Evolutionary conservation across 139 green algal genomes (phyloP), one percentile per base, ranked within the genome.

Genomic region (Gonium pectorale): DNA sequence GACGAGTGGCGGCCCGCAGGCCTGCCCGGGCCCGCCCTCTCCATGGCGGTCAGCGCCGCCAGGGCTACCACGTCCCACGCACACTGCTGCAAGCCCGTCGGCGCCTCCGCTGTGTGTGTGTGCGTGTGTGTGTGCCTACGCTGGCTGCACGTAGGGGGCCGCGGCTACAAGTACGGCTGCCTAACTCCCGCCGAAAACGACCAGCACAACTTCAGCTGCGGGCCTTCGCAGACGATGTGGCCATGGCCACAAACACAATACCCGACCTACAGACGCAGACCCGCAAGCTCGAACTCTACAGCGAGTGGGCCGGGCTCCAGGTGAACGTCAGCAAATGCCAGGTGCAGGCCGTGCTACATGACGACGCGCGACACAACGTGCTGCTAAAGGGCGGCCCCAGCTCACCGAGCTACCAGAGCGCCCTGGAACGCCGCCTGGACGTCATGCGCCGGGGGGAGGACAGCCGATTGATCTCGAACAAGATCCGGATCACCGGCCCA

Each of bases 101-200:
- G n/a, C n/a, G n/a, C n/a, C n/a, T n/a, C n/a, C n/a, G n/a, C n/a
- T n/a, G n/a, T n/a, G n/a, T n/a, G n/a, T n/a, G n/a, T n/a, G n/a
- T n/a, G n/a, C n/a, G n/a, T n/a, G n/a, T n/a, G n/a, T n/a, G n/a
- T n/a, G n/a, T n/a, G n/a, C 9, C 52, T 69, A 13, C 52, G 73
- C 17, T 81, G 73, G 73, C 73, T 81, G 7, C 73, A 69, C 15
- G 37, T 11, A 3, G 73, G 73, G 6, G 73, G 73, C 0, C 13
- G 71, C 2, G 71, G 71, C 31, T 80, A 80, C 71, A 33, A 33
- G 22, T 80, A 52, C 51, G 71, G 71, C 2, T 80, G 71, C 51
- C 71, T 80, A 43, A 78, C n/a, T 13, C 2, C 8, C 2, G 4
- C 27, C 29, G 11, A 44, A 41, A 78, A 78, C 44, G 44, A 78